A percentile compares a stretch with the other conserved stretches of the same genome.
Evolutionary conservation across 164 flowering plant species (phyloP).

Genomic region (Vitis rotundifolia): DNA sequence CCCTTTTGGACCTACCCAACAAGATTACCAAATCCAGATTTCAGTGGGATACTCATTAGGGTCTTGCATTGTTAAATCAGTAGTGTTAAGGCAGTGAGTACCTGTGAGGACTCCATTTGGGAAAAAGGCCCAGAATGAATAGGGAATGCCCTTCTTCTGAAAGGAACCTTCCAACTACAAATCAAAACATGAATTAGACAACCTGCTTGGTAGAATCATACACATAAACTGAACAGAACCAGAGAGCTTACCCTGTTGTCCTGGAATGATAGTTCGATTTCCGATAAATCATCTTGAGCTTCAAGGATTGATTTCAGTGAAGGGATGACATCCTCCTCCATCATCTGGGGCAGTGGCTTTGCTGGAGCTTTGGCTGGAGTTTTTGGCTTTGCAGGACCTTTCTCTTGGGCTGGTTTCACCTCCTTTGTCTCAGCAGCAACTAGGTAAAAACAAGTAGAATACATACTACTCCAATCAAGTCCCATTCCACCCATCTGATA

Average conservation of each 20-base stretch:
- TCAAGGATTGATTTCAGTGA: conserved; percentile 54
- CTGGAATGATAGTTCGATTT: conserved; percentile 55
- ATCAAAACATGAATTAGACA: background rate
- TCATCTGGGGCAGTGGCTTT: conserved; percentile 71
- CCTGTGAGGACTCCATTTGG: conserved; percentile 75
- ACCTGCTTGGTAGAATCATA: background rate
- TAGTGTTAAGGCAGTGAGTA: conserved; percentile 3
- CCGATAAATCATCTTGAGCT: conserved; percentile 62
- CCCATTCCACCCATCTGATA: no score
- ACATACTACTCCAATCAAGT: no score
- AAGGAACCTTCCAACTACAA: conserved; percentile 86
- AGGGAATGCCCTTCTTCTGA: conserved; percentile 48
- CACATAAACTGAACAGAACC: background rate
- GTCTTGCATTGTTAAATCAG: no score
- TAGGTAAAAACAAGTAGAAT: background rate
- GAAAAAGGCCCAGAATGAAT: conserved; percentile 87
- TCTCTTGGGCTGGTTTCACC: conserved; percentile 18
- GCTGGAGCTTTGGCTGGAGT: conserved; percentile 62
- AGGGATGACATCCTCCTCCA: conserved; percentile 89
- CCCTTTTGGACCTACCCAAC: conserved; percentile 73
- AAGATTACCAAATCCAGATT: background rate
- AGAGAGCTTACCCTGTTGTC: conserved; percentile 62
- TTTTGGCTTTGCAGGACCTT: conserved; percentile 49
- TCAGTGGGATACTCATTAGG: no score
- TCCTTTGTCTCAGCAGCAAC: conserved; percentile 26